Conservation (phyloP, 345 rosid genomes). For the Draba incana region DNA sequence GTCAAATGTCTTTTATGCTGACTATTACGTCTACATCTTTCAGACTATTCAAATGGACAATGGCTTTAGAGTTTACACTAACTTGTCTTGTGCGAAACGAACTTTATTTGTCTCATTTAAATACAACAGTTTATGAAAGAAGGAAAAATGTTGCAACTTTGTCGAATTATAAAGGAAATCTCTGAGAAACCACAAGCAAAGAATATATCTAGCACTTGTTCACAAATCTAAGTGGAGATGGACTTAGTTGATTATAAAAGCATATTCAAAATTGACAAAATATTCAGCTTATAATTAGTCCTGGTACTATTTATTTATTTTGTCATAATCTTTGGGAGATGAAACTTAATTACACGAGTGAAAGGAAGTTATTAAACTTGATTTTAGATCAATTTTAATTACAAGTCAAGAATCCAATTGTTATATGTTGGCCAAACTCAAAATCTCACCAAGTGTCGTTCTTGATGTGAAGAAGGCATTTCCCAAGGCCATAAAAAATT, state of each 20-base stretch:
- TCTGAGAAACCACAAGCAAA: constrained; percentile 15
- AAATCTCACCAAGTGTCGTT: too few species aligned
- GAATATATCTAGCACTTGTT: neutral
- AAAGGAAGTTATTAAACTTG: too few species aligned
- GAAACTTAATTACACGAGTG: too few species aligned
- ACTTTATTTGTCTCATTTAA: constrained; percentile 2
- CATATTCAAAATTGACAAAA: too few species aligned
- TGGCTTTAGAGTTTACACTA: constrained; percentile 17
- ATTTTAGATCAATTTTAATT: too few species aligned
- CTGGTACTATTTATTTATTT: too few species aligned
- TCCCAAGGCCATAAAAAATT: too few species aligned
- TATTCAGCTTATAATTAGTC: too few species aligned
- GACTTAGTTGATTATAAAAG: neutral
- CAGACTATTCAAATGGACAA: constrained; percentile 30
- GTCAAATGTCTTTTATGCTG: constrained; percentile 34
- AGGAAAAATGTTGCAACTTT: neutral
- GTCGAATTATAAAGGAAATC: constrained; percentile 4
- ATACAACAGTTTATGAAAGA: constrained; percentile 2
- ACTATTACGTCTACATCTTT: constrained; percentile 33
- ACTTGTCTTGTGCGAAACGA: constrained; percentile 26
- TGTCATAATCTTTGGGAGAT: too few species aligned
- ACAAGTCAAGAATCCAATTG: too few species aligned
- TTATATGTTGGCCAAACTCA: too few species aligned
- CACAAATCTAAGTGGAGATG: neutral
- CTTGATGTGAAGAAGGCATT: too few species aligned